These are phyloP conservation scores for Backusella liffmaniae DNA, from an alignment of 192 early-diverging fungal genomes.

Conservation along the genomic window DNA sequence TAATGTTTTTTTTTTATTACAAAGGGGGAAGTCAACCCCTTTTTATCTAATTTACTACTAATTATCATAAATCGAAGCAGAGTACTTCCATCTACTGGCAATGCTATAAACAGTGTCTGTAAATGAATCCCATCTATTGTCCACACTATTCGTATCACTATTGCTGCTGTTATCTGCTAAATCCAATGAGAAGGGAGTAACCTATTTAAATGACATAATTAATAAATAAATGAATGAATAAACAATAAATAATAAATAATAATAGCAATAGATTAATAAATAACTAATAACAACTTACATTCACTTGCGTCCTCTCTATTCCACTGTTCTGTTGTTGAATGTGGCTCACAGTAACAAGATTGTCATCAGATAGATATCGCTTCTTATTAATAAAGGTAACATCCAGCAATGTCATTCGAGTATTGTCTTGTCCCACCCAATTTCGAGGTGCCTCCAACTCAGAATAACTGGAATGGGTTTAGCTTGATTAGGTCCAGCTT, in stretches of 20 bases:
- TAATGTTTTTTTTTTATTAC: not conserved
- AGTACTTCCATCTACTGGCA: slow-evolving; percentile 10
- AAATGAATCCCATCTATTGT: not conserved
- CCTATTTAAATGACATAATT: slow-evolving; percentile 3
- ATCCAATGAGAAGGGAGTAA: not conserved
- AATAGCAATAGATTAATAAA: not conserved
- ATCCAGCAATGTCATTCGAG: slow-evolving; percentile 10
- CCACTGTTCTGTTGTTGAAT: slow-evolving; percentile 4
- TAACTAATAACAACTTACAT: not conserved
- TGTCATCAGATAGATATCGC: not conserved
- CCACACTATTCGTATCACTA: not conserved
- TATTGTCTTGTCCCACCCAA: not conserved
- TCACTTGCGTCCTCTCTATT: not conserved
- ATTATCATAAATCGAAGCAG: not conserved
- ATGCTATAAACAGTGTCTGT: not conserved
- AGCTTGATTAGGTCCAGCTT: not conserved
- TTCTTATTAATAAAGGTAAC: slow-evolving; percentile 14
- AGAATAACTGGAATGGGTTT: slow-evolving; percentile 2
- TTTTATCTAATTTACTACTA: not conserved
- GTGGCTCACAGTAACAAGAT: not conserved
- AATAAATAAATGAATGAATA: not conserved
- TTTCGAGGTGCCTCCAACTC: slow-evolving; percentile 7
- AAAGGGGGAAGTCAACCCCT: not conserved
- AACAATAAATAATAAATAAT: not conserved
- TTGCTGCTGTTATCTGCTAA: not conserved